These are phyloP conservation scores for Pyrenochaeta sp. DNA, from an alignment of 2,329 filamentous ascomycete genomes.

Conservation along the genomic window DNA sequence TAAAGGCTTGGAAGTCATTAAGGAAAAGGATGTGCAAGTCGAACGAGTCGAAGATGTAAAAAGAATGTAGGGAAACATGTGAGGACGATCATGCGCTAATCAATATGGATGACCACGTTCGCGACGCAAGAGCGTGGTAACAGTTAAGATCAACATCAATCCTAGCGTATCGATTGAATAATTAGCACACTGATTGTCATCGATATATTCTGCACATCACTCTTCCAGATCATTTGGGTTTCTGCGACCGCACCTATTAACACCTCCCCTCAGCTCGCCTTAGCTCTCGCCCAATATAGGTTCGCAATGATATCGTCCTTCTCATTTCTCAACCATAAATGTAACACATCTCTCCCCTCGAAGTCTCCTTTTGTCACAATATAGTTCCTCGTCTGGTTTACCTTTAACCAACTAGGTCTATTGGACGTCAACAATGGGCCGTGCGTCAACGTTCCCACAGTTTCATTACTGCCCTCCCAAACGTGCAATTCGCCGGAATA, in stretches of 20 bases:
- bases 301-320: not conserved
- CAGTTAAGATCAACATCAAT: too few species aligned
- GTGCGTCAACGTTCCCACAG: conserved; percentile 22
- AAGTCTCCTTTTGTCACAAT: conserved; percentile 5
- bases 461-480: conserved; percentile 15
- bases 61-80: conserved; percentile 7
- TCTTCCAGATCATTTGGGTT: not conserved
- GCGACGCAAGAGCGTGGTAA: too few species aligned
- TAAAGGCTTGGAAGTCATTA: conserved; percentile 21
- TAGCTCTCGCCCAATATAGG: conserved; percentile 13
- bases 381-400: conserved; percentile 24
- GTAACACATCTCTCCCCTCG: conserved; percentile 15
- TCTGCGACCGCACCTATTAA: not conserved
- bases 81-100: not conserved
- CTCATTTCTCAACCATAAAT: conserved; percentile 11
- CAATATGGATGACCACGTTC: not conserved
- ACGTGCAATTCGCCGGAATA: conserved; percentile 20
- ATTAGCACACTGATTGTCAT: not conserved
- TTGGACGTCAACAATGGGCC: conserved; percentile 22
- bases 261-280: not conserved
- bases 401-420: conserved; percentile 13
- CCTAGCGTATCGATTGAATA: too few species aligned
- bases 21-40: conserved; percentile 29
- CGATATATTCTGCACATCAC: not conserved
- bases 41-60: conserved; percentile 28